Conservation (phyloP, 805 yeast genomes). For the Candida dendrica region DNA sequence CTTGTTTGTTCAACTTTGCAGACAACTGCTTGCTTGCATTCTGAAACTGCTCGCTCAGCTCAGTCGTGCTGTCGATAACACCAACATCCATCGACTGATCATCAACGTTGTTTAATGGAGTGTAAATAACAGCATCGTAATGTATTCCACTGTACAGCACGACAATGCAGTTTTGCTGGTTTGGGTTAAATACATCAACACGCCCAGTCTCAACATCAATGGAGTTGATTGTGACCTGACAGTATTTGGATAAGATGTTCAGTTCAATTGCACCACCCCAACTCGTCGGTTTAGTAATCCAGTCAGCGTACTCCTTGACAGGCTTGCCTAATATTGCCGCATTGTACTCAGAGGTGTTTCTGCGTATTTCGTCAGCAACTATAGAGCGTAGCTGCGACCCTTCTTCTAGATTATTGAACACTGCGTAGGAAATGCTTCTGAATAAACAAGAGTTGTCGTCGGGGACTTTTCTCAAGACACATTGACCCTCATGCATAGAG, state of each 20-base stretch:
- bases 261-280: constrained; percentile 88
- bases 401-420: constrained; percentile 34
- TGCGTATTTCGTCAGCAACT: constrained; percentile 39
- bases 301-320: constrained; percentile 39
- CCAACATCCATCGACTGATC: constrained; percentile 29
- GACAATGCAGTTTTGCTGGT: constrained; percentile 35
- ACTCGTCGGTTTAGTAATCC: constrained; percentile 53
- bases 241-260: constrained; percentile 47
- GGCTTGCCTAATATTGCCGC: constrained; percentile 53
- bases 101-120: constrained; percentile 17
- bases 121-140: constrained; percentile 53
- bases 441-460: constrained; percentile 79
- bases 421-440: constrained; percentile 52
- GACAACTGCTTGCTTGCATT: constrained; percentile 34
- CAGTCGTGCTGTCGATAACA: constrained; percentile 31
- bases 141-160: constrained; percentile 67
- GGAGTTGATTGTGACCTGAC: constrained; percentile 47
- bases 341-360: constrained; percentile 34
- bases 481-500: constrained; percentile 19
- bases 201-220: constrained; percentile 59
- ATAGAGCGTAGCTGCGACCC: constrained; percentile 43
- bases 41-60: constrained; percentile 27
- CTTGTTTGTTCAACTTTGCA: constrained; percentile 36
- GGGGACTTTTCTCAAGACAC: constrained; percentile 52
- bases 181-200: constrained; percentile 43